Conservation (phyloP, 805 yeast species). For the Metschnikowia matae region DNA sequence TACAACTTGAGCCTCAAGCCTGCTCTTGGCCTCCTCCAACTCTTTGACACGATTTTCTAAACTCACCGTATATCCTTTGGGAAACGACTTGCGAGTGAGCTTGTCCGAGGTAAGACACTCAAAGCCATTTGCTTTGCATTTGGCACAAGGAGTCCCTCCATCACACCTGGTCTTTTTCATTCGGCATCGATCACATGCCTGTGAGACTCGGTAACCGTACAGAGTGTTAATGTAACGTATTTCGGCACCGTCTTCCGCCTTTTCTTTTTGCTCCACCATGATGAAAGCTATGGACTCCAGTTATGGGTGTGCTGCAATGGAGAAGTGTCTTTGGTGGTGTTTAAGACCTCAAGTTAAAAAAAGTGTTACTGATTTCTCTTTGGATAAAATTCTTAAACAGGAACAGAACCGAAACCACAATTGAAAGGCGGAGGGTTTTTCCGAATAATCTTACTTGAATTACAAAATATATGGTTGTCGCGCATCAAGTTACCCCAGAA, state of each 20-base stretch:
- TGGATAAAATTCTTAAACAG: no score
- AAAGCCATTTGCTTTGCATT: slow-evolving; percentile 61
- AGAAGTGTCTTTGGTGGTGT: neutral
- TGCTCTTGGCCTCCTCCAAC: slow-evolving; percentile 48
- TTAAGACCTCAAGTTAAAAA: neutral
- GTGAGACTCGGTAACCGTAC: slow-evolving; percentile 53
- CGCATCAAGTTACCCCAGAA: slow-evolving; percentile 5
- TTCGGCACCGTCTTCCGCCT: neutral
- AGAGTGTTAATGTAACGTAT: slow-evolving; percentile 33
- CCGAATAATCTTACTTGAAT: neutral
- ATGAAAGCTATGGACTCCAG: neutral
- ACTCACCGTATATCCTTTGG: slow-evolving; percentile 76
- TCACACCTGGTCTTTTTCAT: slow-evolving; percentile 75
- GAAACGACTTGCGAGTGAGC: slow-evolving; percentile 70
- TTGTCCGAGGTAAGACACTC: slow-evolving; percentile 71
- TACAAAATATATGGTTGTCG: neutral
- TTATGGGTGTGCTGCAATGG: neutral
- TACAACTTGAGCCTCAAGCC: slow-evolving; percentile 4
- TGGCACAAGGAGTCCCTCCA: slow-evolving; percentile 67
- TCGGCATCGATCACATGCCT: slow-evolving; percentile 80
- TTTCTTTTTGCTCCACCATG: neutral
- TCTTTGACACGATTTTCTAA: slow-evolving; percentile 59
- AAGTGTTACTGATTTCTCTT: no score
- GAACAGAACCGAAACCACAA: neutral
- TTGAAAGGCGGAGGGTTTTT: neutral